Evolutionary conservation across 305 asterid genomes (phyloP), one percentile per base, ranked within the genome.

Genomic region (Ilex paraguariensis): DNA sequence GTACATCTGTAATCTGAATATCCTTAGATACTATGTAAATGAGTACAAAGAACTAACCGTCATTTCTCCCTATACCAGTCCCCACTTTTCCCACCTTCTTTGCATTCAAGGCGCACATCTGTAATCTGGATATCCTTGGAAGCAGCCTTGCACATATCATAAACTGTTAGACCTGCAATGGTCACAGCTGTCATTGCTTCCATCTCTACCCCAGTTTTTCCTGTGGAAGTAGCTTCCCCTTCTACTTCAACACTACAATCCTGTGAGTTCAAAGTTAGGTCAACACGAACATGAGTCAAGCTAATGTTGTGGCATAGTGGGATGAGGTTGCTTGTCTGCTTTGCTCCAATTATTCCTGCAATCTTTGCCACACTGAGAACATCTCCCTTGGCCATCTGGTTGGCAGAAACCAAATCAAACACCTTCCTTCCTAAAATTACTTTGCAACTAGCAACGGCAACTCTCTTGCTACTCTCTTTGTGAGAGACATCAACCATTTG

Each of bases 121-220:
- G 94, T 84, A 56, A 91, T 73, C 58, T 61, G 66, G 40, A 91
- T 88, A 31, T 82, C 81, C 73, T 88, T 91, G 2, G 96, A 86
- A 65, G 86, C 92, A 64, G 95, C 96, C 76, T 90, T 90, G 74
- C 97, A 90, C 97, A 87, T 90, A 72, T 90, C 95, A 67, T 93
- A 90, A 21, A 90, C 94, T 0, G 97, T 87, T 57, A 90, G 85
- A 14, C 97, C 90, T 42, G 97, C 95, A 66, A 90, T 57, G 1
- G 84, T 68, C 14, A 86, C 96, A 6, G 96, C 90, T 5, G 90
- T 86, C 82, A 87, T 15, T 14, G 97, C 92, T 71, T 93, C 98
- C 99, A 93, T 93, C 81, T 91, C 96, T 54, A 88, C 96, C 68
- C 98, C 89, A 2, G 96, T 84, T 76, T 73, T 82, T 53, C 95